Evolutionary conservation across 306 rosid genomes (phyloP), one percentile per base, ranked within the genome.

Genomic region (Cucurbita argyrosperma): DNA sequence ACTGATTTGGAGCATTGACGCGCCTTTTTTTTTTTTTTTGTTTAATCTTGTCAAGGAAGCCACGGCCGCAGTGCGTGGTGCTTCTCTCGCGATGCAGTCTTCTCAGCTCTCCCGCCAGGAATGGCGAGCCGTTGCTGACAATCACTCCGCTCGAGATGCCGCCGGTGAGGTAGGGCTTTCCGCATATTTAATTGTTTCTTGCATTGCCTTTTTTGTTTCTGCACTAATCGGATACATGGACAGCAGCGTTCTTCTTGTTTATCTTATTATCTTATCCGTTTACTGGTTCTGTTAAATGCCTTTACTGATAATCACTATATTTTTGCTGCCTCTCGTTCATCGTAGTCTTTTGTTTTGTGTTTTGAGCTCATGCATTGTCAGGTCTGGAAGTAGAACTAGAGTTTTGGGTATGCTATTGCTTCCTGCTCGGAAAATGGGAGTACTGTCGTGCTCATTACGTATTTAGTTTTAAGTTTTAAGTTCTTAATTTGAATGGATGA

Each of bases 101-200:
- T 77, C 82, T 3, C 84, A 81, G 12, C 80, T 77, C n/a, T 56
- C 84, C 47, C 87, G 99, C 59, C 88, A 89, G 56, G 93, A 89
- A 81, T 88, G 97, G 96, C 93, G 96, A 12, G 92, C 96, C 56
- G 89, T 88, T 30, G 61, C 96, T 13, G 99, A 95, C 40, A 91
- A 87, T 77, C 98, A 90, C 75, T 79, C 90, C n/a, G 74, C 77
- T 0, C 88, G 90, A 57, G 88, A 78, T 84, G 80, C 85, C 10
- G 88, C 84, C 10, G 90, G 86, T 2, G 97, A 91, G 97, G 97
- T 95, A 87, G 54, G 46, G 38, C 65, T 81, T 76, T 47, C 18
- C 52, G 77, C 14, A 1, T n/a, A 38, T 79, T 59, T 60, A 40
- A 46, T 12, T 50, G 63, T 49, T 50, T 76, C 67, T 68, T 73